Evolutionary conservation across 148 eudicot species (phyloP).

Genomic region (Vaccinium corymbosum): DNA sequence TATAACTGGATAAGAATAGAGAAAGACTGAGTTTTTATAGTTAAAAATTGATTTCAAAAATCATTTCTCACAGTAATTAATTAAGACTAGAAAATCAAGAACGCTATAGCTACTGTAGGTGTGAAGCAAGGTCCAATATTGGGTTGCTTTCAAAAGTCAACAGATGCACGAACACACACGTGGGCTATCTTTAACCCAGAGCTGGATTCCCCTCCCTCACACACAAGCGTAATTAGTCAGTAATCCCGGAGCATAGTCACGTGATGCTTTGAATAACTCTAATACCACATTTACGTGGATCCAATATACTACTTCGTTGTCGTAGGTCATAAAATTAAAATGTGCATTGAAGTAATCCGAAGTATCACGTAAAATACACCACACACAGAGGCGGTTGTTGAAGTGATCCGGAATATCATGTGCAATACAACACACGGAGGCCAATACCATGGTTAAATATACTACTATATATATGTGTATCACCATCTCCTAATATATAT

Average conservation of each 20-base stretch:
- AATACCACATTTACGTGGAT: too few species aligned
- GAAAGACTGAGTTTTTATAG: not conserved
- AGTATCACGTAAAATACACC: too few species aligned
- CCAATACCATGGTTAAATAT: not conserved
- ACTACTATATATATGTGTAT: not conserved
- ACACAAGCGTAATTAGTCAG: too few species aligned
- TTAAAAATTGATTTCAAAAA: not conserved
- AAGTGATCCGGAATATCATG: too few species aligned
- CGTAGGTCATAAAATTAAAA: too few species aligned
- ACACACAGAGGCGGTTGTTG: too few species aligned
- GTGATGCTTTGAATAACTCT: too few species aligned
- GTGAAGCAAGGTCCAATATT: conserved; percentile 6
- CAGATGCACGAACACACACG: conserved; percentile 27
- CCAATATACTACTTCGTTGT: too few species aligned
- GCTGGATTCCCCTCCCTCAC: conserved; percentile 23
- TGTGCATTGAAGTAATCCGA: too few species aligned
- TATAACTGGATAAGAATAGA: not conserved
- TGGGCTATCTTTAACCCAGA: conserved; percentile 29
- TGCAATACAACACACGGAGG: too few species aligned
- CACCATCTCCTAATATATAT: conserved; percentile 9
- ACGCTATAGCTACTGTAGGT: conserved; percentile 1
- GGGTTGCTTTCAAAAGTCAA: conserved; percentile 30
- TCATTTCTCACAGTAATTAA: not conserved
- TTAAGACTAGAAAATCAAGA: too few species aligned
- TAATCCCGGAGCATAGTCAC: too few species aligned